Conservation (phyloP, 192 early-diverging fungal species). For the Backusella morwellensis region DNA sequence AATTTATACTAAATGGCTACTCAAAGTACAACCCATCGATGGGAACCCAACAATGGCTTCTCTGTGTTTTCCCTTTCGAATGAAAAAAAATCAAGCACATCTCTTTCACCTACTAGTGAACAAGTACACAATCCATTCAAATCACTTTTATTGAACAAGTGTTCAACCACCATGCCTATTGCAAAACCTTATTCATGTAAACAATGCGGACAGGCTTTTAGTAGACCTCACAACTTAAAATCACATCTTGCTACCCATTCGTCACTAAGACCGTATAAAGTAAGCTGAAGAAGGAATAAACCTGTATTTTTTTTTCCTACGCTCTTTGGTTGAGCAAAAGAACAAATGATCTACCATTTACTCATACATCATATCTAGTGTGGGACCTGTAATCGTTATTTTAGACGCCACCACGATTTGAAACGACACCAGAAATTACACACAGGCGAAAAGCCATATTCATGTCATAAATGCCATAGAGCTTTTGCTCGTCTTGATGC, state of each 20-base stretch:
- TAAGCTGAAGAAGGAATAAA: neutral
- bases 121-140: neutral
- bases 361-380: constrained; percentile 14
- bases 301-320: neutral
- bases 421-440: constrained; percentile 83
- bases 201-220: constrained; percentile 27
- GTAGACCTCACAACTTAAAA: constrained; percentile 27
- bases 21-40: neutral
- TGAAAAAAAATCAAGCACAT: neutral
- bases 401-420: constrained; percentile 79
- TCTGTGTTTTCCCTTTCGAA: neutral
- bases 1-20: neutral
- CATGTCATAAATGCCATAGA: constrained; percentile 68
- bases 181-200: constrained; percentile 19
- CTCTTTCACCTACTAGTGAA: neutral
- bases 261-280: constrained; percentile 22
- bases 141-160: neutral
- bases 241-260: constrained; percentile 31
- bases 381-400: constrained; percentile 21
- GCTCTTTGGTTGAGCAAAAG: neutral
- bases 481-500: constrained; percentile 81
- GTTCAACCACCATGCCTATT: neutral
- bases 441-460: constrained; percentile 72
- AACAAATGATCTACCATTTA: neutral
- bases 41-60: neutral